These are phyloP conservation scores for Tilletiaria anomala DNA, from an alignment of 1,284 basidiomycete species.

Conservation along the genomic window DNA sequence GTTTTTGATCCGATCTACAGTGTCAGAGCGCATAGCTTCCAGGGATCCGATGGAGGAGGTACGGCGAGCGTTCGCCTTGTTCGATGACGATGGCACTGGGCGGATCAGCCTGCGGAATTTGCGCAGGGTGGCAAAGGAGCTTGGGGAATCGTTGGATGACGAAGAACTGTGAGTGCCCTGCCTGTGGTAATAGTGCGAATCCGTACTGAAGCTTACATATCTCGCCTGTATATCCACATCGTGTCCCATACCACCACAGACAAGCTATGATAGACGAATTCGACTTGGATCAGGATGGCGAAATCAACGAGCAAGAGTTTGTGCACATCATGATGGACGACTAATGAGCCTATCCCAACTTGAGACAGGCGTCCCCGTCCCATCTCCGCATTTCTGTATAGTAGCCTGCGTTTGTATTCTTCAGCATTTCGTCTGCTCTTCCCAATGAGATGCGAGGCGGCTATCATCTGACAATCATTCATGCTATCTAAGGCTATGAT, in stretches of 20 bases:
- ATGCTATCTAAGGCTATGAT: too few relatives aligned
- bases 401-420: too few relatives aligned
- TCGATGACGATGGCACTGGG: constrained; percentile 89
- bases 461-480: too few relatives aligned
- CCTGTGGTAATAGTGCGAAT: too few relatives aligned
- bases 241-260: constrained; percentile 43
- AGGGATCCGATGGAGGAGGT: constrained; percentile 96
- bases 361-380: too few relatives aligned
- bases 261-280: constrained; percentile 99
- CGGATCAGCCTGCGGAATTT: constrained; percentile 86
- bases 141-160: constrained; percentile 87
- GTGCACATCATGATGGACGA: constrained; percentile 95
- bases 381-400: too few relatives aligned
- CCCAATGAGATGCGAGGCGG: too few relatives aligned
- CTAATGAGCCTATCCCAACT: constrained; percentile 8
- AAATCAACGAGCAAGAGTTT: constrained; percentile 88
- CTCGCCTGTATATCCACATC: too few relatives aligned
- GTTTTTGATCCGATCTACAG: constrained; percentile 44
- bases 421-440: too few relatives aligned
- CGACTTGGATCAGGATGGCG: constrained; percentile 93
- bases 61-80: constrained; percentile 81
- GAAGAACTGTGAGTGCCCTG: too few relatives aligned
- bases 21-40: constrained; percentile 82
- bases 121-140: constrained; percentile 84
- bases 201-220: too few relatives aligned